phyloP scores from a whole-genome alignment of 768 basidiomycete genomes.

The Hydnum rufescens region DNA sequence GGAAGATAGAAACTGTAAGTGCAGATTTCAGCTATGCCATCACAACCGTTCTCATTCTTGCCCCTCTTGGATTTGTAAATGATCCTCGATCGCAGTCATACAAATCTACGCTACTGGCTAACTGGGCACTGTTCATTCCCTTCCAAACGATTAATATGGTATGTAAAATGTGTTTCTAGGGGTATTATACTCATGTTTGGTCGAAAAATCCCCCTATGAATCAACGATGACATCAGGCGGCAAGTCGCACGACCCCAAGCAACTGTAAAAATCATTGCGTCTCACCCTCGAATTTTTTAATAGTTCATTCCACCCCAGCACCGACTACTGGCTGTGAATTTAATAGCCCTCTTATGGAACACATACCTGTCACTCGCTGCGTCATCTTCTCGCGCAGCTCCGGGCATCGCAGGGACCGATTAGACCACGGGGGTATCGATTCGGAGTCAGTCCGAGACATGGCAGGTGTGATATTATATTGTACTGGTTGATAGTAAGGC shows the following conservation, averaged over 20 bases:
- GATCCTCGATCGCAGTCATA: constrained; percentile 5
- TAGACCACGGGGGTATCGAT: no score
- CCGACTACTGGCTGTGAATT: constrained; percentile 7
- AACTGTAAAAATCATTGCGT: not conserved
- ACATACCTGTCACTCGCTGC: constrained; percentile 9
- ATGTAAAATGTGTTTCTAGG: not conserved
- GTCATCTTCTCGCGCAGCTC: not conserved
- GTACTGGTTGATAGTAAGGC: no score
- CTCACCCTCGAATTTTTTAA: not conserved
- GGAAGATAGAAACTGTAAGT: constrained; percentile 6
- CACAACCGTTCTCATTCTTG: not conserved
- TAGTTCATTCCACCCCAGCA: constrained; percentile 8
- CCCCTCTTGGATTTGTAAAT: not conserved
- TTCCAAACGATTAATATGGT: constrained; percentile 9
- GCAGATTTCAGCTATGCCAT: not conserved
- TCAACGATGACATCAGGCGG: not conserved
- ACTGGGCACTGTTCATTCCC: constrained; percentile 8
- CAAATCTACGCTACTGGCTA: constrained; percentile 7
- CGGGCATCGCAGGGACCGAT: no score
- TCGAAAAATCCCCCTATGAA: not conserved
- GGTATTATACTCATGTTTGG: not conserved
- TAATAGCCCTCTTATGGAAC: constrained; percentile 9
- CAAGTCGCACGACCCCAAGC: not conserved
- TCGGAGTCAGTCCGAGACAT: no score
- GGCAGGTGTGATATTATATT: no score